Percentiles rank a stretch among this genome's conserved stretches.
Evolutionary conservation across 805 yeast species (phyloP).

Genomic region (Metschnikowia kunwiensis): DNA sequence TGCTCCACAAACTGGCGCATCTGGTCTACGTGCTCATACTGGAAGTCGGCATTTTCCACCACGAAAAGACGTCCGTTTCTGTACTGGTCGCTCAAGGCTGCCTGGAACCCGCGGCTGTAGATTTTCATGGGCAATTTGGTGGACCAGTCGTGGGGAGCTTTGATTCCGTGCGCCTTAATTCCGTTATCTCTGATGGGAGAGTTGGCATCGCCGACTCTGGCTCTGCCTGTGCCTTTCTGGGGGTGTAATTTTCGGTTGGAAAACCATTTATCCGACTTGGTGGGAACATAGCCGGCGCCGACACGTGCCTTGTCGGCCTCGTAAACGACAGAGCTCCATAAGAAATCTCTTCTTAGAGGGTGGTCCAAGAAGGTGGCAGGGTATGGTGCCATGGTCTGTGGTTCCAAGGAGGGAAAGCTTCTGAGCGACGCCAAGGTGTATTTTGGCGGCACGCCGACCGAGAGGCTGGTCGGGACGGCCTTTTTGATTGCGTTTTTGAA

Average conservation of each 20-base stretch:
- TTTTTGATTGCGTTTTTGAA: conserved; percentile 8
- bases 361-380: conserved; percentile 65
- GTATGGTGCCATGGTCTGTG: conserved; percentile 71
- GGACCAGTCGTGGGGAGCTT: conserved; percentile 86
- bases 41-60: conserved; percentile 54
- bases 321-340: conserved; percentile 91
- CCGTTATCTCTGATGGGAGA: conserved; percentile 91
- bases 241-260: conserved; percentile 78
- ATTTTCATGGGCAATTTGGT: conserved; percentile 72
- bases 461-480: conserved; percentile 11
- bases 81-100: conserved; percentile 80
- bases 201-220: conserved; percentile 94
- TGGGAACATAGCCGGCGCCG: conserved; percentile 83
- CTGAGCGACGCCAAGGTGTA: conserved; percentile 77
- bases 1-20: conserved; percentile 48
- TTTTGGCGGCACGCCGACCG: conserved; percentile 49
- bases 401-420: conserved; percentile 88
- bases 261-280: conserved; percentile 82
- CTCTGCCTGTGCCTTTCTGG: conserved; percentile 93
- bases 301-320: conserved; percentile 89
- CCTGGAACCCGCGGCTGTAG: conserved; percentile 72
- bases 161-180: conserved; percentile 83
- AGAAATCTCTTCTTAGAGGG: conserved; percentile 83
- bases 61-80: conserved; percentile 69
- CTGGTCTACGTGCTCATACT: conserved; percentile 40